Evolutionary conservation across 2,329 filamentous ascomycete species (phyloP), one percentile per base, ranked within the genome.

Genomic region (Diaporthe sp.): DNA sequence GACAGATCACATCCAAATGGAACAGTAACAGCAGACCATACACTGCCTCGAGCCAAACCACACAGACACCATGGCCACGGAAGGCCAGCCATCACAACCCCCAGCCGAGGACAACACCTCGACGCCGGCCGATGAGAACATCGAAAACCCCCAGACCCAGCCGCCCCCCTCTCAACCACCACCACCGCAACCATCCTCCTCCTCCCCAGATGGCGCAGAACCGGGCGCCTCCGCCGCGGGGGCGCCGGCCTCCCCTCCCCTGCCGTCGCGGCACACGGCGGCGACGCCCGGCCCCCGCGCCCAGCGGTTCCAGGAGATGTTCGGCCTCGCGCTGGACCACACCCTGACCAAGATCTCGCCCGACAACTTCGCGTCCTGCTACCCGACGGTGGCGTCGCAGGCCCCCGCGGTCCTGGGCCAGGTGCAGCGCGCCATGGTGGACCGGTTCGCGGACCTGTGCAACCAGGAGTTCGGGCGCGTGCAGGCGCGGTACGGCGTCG

Each of bases 291-390:
- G 91, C 62, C 88, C 88, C 3, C 90, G 91, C 78, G 91, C 91
- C 2, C 79, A 84, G 39, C 87, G 88, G 60, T 87, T 93, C 75
- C 86, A 88, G 71, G 84, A 87, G 72, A 84, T 92, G 46, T 92
- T 91, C 80, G 84, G 85, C 72, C 83, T 85, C 75, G 87, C 87
- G 39, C 86, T 92, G 34, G 78, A 82, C 61, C 87, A 87, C 78
- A 92, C 91, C 3, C 86, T 93, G 44, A 84, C 82, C 78, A 88
- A 89, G 80, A 85, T 92, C 73, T 87, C 84, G 77, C 90, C 87
- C 84, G 86, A 88, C 67, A 90, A 90, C 81, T 89, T 93, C 79
- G 88, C 88, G 2, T 85, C 88, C 2, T 93, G 91, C 83, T 93
- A 91, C 81, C 91, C 91, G 58, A 91, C 88, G 28, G 85, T 92